Evolutionary conservation across 495 filamentous ascomycete species (phyloP), one percentile per base, ranked within the genome.

Genomic region (Xylaria nigripes): DNA sequence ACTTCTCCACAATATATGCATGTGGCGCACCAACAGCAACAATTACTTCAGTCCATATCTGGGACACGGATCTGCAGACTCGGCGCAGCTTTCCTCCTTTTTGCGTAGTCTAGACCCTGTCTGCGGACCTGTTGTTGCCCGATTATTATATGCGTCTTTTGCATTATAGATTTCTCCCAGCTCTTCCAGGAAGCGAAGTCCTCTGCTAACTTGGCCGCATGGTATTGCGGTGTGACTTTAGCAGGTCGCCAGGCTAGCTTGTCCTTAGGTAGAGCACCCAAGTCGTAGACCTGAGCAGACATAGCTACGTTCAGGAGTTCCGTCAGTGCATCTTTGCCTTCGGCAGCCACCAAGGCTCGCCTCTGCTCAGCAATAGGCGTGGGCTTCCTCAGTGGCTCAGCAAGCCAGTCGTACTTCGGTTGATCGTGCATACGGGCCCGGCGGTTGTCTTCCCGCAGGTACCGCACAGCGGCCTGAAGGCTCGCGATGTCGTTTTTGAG

Each of bases 381-480:
- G 21, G 70, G 74, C 15, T 70, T 70, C 49, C 72, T 74, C 34
- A 90, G 73, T 6, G 88, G 86, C 51, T 83, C 78, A 18, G 84
- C 76, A 6, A 92, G 78, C 72, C 81, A 84, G 57, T 83, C 80
- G 45, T 80, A 68, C 15, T 72, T 73, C 29, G 79, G 74, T 13
- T 84, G 78, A 60, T 88, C 81, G 21, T 77, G 75, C 21, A 83
- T 64, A 25, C 82, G 79, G 2, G 82, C 74, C 24, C 85, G 80
- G n/a, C 80, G 72, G 63, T 83, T 89, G 50, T 93, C 89, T 51
- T 89, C 84, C 22, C 87, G 80, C 21, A 95, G 72, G 70, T 83
- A 92, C 43, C 85, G 81, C 15, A 96, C 82, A 0, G 89, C 83
- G 2, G 84, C 79, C 67, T 90, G 82, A 7, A 95, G 78, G 51